Evolutionary conservation across 805 yeast genomes (phyloP).

Genomic region (Sugiyamaella marilandica): DNA sequence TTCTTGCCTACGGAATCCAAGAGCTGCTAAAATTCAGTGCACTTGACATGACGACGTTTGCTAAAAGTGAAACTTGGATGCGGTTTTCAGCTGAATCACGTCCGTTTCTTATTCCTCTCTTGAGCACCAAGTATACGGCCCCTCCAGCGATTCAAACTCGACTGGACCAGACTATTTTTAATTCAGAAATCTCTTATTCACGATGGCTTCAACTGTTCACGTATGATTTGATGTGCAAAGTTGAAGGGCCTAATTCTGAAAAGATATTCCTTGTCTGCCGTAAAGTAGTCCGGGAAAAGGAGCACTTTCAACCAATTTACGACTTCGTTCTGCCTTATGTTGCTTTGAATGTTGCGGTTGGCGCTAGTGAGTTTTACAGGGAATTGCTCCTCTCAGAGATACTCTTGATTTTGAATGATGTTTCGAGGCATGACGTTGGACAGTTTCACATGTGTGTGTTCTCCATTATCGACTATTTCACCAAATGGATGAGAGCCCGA

Average conservation of each 20-base stretch:
- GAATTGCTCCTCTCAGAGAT: conserved; percentile 56
- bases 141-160: conserved; percentile 49
- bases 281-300: conserved; percentile 62
- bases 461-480: conserved; percentile 74
- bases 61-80: conserved; percentile 46
- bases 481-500: conserved; percentile 54
- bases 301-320: conserved; percentile 51
- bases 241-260: conserved; percentile 34
- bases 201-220: conserved; percentile 72
- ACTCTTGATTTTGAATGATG: conserved; percentile 48
- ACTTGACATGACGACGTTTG: conserved; percentile 23
- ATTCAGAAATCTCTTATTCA: conserved; percentile 36
- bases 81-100: conserved; percentile 60
- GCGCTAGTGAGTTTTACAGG: conserved; percentile 36
- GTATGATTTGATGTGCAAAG: conserved; percentile 53
- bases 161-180: conserved; percentile 53
- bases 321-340: conserved; percentile 74
- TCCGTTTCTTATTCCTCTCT: conserved; percentile 69
- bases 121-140: conserved; percentile 65
- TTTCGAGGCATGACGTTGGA: conserved; percentile 42
- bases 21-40: conserved; percentile 67
- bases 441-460: conserved; percentile 74
- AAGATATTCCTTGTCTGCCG: conserved; percentile 60
- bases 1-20: conserved; percentile 85
- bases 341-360: conserved; percentile 57